A percentile compares a stretch with the other conserved stretches of the same genome.
phyloP scores from a whole-genome alignment of 2,329 filamentous ascomycete genomes.

The Juglanconis oblonga region DNA sequence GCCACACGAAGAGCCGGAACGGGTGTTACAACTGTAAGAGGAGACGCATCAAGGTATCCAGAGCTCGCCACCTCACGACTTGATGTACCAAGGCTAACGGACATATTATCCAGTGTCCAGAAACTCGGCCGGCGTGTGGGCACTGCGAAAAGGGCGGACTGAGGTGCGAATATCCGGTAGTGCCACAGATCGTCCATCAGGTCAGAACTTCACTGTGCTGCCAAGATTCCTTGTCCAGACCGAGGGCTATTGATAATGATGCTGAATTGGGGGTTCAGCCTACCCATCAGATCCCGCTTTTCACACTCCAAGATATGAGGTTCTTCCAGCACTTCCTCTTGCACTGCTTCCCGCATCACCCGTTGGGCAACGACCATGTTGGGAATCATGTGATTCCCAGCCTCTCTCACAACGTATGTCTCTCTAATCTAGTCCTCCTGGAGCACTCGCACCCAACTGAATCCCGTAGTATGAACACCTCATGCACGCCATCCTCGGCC shows the following conservation, averaged over 20 bases:
- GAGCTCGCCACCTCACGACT: too few relatives aligned
- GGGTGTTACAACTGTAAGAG: conserved; percentile 68
- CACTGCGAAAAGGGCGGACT: conserved; percentile 62
- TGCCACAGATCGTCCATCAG: conserved; percentile 49
- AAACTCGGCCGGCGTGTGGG: conserved; percentile 59
- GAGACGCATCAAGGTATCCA: conserved; percentile 57
- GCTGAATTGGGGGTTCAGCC: conserved; percentile 34
- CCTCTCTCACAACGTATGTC: conserved; percentile 61
- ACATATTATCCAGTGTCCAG: conserved; percentile 48
- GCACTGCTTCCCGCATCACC: conserved; percentile 57
- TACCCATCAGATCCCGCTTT: conserved; percentile 55
- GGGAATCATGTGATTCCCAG: conserved; percentile 68
- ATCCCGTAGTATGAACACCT: conserved; percentile 56
- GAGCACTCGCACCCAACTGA: neutral
- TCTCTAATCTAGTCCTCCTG: neutral
- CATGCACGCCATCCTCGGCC: conserved; percentile 66
- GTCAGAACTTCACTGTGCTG: conserved; percentile 26
- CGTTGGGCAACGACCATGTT: conserved; percentile 61
- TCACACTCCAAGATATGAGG: conserved; percentile 63
- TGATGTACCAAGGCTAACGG: too few relatives aligned
- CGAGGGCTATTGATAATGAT: too few relatives aligned
- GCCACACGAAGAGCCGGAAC: conserved; percentile 63
- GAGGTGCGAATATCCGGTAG: conserved; percentile 59
- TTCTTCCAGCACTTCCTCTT: conserved; percentile 67
- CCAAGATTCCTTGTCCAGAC: too few relatives aligned